Evolutionary conservation across 1,139 yeast genomes (phyloP).

Genomic region (Zygosaccharomyces sapae): DNA sequence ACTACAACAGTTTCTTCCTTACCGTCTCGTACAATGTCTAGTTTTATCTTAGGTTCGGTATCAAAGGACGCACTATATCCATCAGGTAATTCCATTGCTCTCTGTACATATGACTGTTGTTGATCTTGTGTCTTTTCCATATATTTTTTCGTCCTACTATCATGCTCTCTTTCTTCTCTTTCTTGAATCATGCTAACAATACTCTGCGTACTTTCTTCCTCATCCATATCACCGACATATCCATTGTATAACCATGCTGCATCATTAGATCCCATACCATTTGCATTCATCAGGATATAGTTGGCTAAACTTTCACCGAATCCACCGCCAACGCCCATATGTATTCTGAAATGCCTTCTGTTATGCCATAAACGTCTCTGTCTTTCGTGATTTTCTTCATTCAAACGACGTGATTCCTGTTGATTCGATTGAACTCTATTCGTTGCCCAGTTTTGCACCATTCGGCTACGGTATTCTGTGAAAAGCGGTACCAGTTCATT

Average conservation of each 20-base stretch:
- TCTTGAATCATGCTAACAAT: conserved; percentile 37
- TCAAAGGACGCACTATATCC: conserved; percentile 33
- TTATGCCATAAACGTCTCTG: conserved; percentile 9
- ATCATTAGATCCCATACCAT: conserved; percentile 4
- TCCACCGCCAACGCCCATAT: conserved; percentile 11
- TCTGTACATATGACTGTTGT: conserved; percentile 23
- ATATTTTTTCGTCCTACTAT: conserved; percentile 33
- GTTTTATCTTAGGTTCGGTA: conserved; percentile 26
- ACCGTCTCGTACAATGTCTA: conserved; percentile 34
- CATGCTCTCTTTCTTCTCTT: conserved; percentile 39
- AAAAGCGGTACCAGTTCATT: conserved; percentile 21
- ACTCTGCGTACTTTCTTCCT: conserved; percentile 37
- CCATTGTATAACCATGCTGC: conserved; percentile 5
- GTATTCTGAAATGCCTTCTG: conserved; percentile 9
- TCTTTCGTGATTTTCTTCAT: conserved; percentile 2
- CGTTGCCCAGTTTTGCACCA: conserved; percentile 23
- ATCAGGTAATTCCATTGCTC: conserved; percentile 23
- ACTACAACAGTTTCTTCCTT: conserved; percentile 33
- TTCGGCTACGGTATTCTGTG: conserved; percentile 22
- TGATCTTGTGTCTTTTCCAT: conserved; percentile 32
- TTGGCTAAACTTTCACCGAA: conserved; percentile 14
- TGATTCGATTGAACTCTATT: conserved; percentile 13
- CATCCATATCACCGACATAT: conserved; percentile 21
- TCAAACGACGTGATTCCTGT: conserved; percentile 8
- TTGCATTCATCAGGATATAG: conserved; percentile 8